Evolutionary conservation across 176 grass and related monocot species (phyloP).

Genomic region (Avena sativa): DNA sequence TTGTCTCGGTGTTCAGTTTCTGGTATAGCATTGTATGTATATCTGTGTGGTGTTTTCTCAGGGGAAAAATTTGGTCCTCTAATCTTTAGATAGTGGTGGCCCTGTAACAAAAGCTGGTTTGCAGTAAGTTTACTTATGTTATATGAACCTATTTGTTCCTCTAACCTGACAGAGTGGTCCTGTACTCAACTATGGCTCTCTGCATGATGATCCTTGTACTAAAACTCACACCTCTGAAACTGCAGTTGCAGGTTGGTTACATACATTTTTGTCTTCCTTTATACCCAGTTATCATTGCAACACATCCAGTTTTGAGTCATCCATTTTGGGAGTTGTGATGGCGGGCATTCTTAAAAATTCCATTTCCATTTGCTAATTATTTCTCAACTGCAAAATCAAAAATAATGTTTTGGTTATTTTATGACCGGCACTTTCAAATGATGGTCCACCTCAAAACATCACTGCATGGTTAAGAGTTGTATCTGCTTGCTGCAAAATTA

Average conservation of each 20-base stretch:
- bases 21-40: too few relatives aligned
- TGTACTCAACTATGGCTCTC: conserved; percentile 71
- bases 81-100: too few relatives aligned
- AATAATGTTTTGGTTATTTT: conserved; percentile 18
- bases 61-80: too few relatives aligned
- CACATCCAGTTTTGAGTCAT: conserved; percentile 20
- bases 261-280: conserved; percentile 12
- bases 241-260: conserved; percentile 50
- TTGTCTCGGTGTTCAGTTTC: too few relatives aligned
- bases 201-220: conserved; percentile 42
- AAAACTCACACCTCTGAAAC: conserved; percentile 44
- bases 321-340: background rate
- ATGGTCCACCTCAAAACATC: conserved; percentile 80
- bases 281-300: background rate
- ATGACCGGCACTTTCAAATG: conserved; percentile 46
- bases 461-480: conserved; percentile 76
- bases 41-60: too few relatives aligned
- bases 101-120: too few relatives aligned
- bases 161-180: conserved; percentile 24
- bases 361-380: conserved; percentile 20
- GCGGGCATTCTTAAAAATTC: conserved; percentile 1
- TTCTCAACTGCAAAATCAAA: background rate
- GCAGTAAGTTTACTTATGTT: background rate
- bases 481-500: conserved; percentile 83
- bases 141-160: too few relatives aligned